These are phyloP conservation scores for Theileria parva DNA, from an alignment of 169 alveolate genomes.

Conservation along the genomic window DNA sequence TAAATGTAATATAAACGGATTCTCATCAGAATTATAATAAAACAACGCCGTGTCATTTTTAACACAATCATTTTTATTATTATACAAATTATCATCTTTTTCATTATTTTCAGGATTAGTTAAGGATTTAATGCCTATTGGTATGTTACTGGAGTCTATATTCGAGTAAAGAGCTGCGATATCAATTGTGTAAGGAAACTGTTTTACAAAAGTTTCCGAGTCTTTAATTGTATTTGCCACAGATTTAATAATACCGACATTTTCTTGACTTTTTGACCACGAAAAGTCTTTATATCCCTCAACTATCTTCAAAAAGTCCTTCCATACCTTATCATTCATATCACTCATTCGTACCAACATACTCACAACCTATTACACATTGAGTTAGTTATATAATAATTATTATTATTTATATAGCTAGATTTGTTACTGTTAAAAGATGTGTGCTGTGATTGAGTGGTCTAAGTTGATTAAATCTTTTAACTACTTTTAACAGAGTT, in stretches of 20 bases:
- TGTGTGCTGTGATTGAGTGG: constrained; percentile 16
- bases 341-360: constrained; percentile 19
- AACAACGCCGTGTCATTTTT: constrained; percentile 20
- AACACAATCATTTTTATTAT: neutral
- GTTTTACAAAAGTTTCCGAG: constrained; percentile 40
- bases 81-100: neutral
- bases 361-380: constrained; percentile 32
- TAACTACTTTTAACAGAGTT: constrained; percentile 17
- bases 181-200: constrained; percentile 61
- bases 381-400: constrained; percentile 9
- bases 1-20: constrained; percentile 12
- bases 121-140: neutral
- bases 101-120: neutral
- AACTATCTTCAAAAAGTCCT: constrained; percentile 31
- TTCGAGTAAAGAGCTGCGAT: constrained; percentile 10
- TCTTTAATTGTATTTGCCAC: constrained; percentile 27
- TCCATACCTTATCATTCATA: constrained; percentile 16
- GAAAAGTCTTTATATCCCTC: constrained; percentile 52
- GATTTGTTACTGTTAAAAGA: constrained; percentile 9
- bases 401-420: neutral
- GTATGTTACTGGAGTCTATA: neutral
- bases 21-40: constrained; percentile 10
- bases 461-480: constrained; percentile 23
- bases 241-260: constrained; percentile 12
- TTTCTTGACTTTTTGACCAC: constrained; percentile 45